Percentiles rank a stretch among this genome's conserved stretches.
Evolutionary conservation across 2,329 filamentous ascomycete genomes (phyloP).

Genomic region (Sarocladiaceae sp.): DNA sequence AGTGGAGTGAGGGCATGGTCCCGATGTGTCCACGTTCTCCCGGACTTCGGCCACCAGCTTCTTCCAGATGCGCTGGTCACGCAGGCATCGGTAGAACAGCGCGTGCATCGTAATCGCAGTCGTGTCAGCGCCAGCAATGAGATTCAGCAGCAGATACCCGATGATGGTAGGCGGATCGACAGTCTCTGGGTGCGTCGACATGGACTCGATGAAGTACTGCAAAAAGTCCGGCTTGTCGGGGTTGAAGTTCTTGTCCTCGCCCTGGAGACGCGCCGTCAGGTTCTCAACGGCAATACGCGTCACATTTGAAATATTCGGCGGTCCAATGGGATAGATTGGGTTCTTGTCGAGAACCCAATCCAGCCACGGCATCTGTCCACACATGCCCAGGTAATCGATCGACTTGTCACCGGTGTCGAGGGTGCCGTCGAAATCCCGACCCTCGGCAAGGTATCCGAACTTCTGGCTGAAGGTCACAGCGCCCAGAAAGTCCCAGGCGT

Average conservation of each 20-base stretch:
- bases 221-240: slow-evolving; percentile 26
- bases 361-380: slow-evolving; percentile 24
- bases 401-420: slow-evolving; percentile 24
- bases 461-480: slow-evolving; percentile 33
- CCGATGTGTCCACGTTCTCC: slow-evolving; percentile 1
- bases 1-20: slow-evolving; percentile 3
- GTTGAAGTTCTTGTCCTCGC: slow-evolving; percentile 20
- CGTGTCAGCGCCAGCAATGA: slow-evolving; percentile 19
- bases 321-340: slow-evolving; percentile 27
- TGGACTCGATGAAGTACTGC: slow-evolving; percentile 28
- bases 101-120: slow-evolving; percentile 18
- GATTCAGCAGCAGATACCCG: slow-evolving; percentile 27
- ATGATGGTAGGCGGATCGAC: slow-evolving; percentile 30
- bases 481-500: slow-evolving; percentile 35
- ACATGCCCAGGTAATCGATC: slow-evolving; percentile 25
- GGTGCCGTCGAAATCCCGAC: slow-evolving; percentile 30
- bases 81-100: slow-evolving; percentile 17
- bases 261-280: slow-evolving; percentile 20
- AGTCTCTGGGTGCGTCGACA: slow-evolving; percentile 24
- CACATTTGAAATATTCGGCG: slow-evolving; percentile 23
- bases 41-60: slow-evolving; percentile 11
- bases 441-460: slow-evolving; percentile 35
- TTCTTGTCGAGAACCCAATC: slow-evolving; percentile 33
- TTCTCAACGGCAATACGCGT: slow-evolving; percentile 22
- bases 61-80: slow-evolving; percentile 14